phyloP scores from a whole-genome alignment of 495 filamentous ascomycete species.

The Geoglossum glabrum region DNA sequence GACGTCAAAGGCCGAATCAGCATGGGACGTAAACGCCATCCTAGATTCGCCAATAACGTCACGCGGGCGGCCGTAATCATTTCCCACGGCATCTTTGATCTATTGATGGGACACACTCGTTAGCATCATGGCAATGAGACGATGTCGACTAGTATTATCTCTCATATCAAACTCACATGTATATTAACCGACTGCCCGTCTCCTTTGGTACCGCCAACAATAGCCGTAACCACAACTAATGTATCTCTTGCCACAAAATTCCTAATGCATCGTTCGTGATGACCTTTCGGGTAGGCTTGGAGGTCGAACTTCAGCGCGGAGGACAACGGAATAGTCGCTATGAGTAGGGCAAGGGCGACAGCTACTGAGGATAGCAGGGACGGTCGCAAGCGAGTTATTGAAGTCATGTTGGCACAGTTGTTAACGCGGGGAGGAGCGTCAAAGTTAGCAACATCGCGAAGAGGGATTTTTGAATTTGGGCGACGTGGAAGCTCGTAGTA shows the following conservation, averaged over 20 bases:
- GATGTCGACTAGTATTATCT: background rate
- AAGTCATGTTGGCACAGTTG: background rate
- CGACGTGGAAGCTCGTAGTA: background rate
- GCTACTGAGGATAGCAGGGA: background rate
- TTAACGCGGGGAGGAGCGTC: background rate
- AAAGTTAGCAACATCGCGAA: background rate
- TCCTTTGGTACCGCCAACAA: slow-evolving; percentile 60
- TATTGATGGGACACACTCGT: slow-evolving; percentile 16
- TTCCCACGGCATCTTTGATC: slow-evolving; percentile 89
- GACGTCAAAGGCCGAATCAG: slow-evolving; percentile 87
- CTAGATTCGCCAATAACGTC: slow-evolving; percentile 83
- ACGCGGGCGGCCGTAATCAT: slow-evolving; percentile 80
- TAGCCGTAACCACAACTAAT: slow-evolving; percentile 94
- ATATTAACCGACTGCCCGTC: slow-evolving; percentile 91
- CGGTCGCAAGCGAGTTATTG: background rate
- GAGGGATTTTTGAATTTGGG: background rate
- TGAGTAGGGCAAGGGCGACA: slow-evolving; percentile 6
- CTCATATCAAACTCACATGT: slow-evolving; percentile 46
- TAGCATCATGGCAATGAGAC: background rate
- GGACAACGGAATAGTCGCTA: slow-evolving; percentile 29
- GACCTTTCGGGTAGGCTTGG: slow-evolving; percentile 35
- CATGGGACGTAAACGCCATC: slow-evolving; percentile 87
- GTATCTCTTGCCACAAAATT: slow-evolving; percentile 91
- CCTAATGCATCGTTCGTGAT: slow-evolving; percentile 73
- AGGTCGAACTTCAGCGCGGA: slow-evolving; percentile 89